Evolutionary conservation across 75 land plant genomes (phyloP).

Genomic region (Sequoiadendron giganteum): DNA sequence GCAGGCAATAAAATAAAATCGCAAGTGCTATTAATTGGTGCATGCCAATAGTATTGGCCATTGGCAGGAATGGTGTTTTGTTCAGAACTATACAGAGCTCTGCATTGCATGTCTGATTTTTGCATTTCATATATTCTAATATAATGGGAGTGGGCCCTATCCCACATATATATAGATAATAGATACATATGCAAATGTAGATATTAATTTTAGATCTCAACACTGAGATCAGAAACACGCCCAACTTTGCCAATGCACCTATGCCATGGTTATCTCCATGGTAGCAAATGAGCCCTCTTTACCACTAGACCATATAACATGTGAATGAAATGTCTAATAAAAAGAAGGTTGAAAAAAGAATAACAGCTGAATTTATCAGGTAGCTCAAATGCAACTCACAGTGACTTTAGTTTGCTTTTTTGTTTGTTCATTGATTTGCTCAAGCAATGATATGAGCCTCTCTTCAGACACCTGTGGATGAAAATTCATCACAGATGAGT

Average conservation of each 20-base stretch:
- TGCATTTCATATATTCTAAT: too few species aligned
- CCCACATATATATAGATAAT: too few species aligned
- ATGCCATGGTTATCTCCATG: not conserved
- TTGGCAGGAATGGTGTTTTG: too few species aligned
- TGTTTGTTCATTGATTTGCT: slow-evolving; percentile 97
- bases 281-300: not conserved
- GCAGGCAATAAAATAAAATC: too few species aligned
- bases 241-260: not conserved
- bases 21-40: too few species aligned
- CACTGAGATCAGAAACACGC: not conserved
- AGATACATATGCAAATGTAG: too few species aligned
- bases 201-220: not conserved
- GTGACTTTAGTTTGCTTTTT: slow-evolving; percentile 92
- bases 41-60: too few species aligned
- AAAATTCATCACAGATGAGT: not conserved
- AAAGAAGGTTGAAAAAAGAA: not conserved
- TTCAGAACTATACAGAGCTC: too few species aligned
- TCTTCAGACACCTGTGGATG: slow-evolving; percentile 88
- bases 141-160: too few species aligned
- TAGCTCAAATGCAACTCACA: slow-evolving; percentile 44
- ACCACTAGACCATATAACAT: not conserved
- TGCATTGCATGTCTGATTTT: too few species aligned
- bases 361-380: not conserved
- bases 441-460: slow-evolving; percentile 81
- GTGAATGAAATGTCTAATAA: not conserved